Percentiles rank a stretch among this genome's conserved stretches.
phyloP scores from a whole-genome alignment of 257 asterid species.

The Rhazya stricta region DNA sequence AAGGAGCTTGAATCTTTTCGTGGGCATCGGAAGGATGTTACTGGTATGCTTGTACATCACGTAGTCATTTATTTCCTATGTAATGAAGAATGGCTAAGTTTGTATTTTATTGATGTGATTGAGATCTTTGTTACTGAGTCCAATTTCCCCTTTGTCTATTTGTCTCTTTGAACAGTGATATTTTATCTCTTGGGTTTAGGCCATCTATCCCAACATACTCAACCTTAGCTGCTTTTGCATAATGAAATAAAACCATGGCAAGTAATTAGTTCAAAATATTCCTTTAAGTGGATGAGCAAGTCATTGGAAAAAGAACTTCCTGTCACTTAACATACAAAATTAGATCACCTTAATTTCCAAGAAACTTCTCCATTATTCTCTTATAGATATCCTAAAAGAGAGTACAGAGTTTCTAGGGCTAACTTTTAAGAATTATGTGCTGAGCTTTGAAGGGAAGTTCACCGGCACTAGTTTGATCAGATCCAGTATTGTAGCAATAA shows the following conservation, averaged over 20 bases:
- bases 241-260: background rate
- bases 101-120: background rate
- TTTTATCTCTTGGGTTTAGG: background rate
- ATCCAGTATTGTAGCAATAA: background rate
- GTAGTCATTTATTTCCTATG: background rate
- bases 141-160: background rate
- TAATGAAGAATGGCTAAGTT: background rate
- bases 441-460: background rate
- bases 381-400: background rate
- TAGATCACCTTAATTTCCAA: background rate
- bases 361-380: background rate
- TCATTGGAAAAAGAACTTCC: background rate
- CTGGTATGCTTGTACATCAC: constrained; percentile 37
- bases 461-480: background rate
- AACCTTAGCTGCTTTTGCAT: background rate
- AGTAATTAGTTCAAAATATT: background rate
- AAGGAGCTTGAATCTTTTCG: constrained; percentile 97
- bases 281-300: background rate
- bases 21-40: constrained; percentile 93
- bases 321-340: background rate
- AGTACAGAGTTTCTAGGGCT: background rate
- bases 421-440: background rate
- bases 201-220: background rate
- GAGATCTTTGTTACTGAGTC: background rate
- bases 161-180: background rate